Evolutionary conservation across 192 early-diverging fungal species (phyloP).

Genomic region (Geranomyces michiganensis): DNA sequence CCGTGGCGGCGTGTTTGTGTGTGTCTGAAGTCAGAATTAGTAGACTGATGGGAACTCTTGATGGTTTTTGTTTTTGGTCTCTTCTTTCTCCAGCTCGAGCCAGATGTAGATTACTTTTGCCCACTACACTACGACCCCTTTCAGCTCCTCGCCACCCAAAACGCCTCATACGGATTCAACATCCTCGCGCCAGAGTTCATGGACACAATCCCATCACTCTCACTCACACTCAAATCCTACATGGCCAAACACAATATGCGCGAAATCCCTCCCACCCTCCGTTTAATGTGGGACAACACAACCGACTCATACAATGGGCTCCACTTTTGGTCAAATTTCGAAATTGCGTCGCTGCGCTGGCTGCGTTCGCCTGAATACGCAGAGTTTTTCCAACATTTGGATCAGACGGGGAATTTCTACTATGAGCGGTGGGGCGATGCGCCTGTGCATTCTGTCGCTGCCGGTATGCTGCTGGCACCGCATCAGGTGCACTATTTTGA

Average conservation of each 20-base stretch:
- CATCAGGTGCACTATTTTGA: conserved; percentile 71
- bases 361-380: conserved; percentile 65
- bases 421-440: conserved; percentile 78
- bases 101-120: conserved; percentile 26
- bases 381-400: conserved; percentile 69
- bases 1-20: background rate
- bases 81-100: conserved; percentile 9
- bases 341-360: conserved; percentile 75
- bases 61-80: background rate
- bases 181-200: conserved; percentile 67
- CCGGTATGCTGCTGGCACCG: conserved; percentile 58
- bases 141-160: conserved; percentile 65
- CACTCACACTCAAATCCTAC: conserved; percentile 33
- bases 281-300: conserved; percentile 1
- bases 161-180: conserved; percentile 75
- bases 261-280: background rate
- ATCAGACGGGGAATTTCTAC: conserved; percentile 80
- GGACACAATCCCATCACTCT: conserved; percentile 69
- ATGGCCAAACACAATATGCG: background rate
- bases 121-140: conserved; percentile 45
- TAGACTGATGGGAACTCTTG: too few species aligned
- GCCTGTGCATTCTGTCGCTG: conserved; percentile 72
- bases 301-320: conserved; percentile 13
- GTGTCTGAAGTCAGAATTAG: too few species aligned
- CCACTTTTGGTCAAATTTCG: conserved; percentile 66